Percentiles rank a stretch among this genome's conserved stretches.
Conservation (phyloP, 1,284 basidiomycete genomes). For the Puccinia horiana region DNA sequence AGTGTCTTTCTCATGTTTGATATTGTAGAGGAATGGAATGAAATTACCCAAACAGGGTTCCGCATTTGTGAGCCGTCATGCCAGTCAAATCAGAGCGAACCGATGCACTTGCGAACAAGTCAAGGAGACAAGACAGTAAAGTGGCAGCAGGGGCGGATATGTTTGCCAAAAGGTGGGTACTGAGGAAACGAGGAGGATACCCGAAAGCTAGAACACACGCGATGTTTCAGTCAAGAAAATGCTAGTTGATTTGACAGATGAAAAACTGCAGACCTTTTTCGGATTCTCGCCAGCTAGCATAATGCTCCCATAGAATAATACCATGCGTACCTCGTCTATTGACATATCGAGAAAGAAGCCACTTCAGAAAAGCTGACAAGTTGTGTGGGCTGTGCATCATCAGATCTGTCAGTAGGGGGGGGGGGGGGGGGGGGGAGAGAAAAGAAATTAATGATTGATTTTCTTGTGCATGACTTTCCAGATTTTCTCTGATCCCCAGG, state of each 20-base stretch:
- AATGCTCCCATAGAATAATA: constrained; percentile 36
- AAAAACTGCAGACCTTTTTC: constrained; percentile 26
- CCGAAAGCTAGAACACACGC: constrained; percentile 9
- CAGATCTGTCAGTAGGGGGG: background rate
- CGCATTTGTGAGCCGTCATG: constrained; percentile 46
- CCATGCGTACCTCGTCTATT: constrained; percentile 27
- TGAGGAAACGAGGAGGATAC: constrained; percentile 34
- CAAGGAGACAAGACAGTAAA: constrained; percentile 25
- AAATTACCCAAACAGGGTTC: constrained; percentile 40
- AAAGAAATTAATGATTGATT: background rate
- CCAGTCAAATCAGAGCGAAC: constrained; percentile 37
- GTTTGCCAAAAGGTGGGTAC: constrained; percentile 10
- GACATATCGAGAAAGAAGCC: constrained; percentile 35
- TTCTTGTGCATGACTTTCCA: no score
- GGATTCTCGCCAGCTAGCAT: constrained; percentile 32
- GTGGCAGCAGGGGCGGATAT: background rate
- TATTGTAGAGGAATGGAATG: background rate
- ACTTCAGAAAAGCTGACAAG: constrained; percentile 42
- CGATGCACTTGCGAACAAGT: constrained; percentile 41
- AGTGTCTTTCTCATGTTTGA: background rate
- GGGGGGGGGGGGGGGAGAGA: background rate
- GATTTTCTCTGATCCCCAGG: no score
- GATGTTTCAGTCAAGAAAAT: background rate
- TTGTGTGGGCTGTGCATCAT: constrained; percentile 30
- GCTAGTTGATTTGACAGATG: background rate